Conservation (phyloP, 345 rosid species). For the Excoecaria cochinchinensis region DNA sequence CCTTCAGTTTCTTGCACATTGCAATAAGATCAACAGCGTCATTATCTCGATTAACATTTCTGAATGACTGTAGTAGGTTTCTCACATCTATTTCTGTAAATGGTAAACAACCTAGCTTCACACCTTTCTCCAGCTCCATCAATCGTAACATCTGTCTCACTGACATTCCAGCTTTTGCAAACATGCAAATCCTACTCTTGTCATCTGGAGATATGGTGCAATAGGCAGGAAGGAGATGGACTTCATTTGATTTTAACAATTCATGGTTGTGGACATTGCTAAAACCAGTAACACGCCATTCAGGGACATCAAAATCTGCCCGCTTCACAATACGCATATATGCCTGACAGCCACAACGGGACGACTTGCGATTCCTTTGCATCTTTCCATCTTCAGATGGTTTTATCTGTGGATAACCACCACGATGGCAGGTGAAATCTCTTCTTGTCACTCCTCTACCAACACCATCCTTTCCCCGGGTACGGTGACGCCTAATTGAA, state of each 20-base stretch:
- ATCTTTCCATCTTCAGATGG: conserved; percentile 23
- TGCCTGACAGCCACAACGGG: conserved; percentile 27
- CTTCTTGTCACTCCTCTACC: conserved; percentile 28
- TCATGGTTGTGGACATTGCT: conserved; percentile 29
- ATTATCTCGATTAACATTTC: conserved; percentile 21
- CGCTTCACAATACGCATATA: conserved; percentile 21
- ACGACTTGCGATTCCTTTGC: conserved; percentile 30
- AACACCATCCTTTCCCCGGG: conserved; percentile 27
- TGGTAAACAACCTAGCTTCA: conserved; percentile 30
- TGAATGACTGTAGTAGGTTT: conserved; percentile 24
- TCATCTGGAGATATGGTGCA: conserved; percentile 23
- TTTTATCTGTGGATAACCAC: conserved; percentile 27
- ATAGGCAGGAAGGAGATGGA: conserved; percentile 19
- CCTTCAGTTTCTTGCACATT: conserved; percentile 39
- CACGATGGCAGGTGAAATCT: conserved; percentile 28
- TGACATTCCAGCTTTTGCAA: conserved; percentile 31
- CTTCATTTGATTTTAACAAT: conserved; percentile 18
- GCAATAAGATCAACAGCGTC: conserved; percentile 43
- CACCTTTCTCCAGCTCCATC: conserved; percentile 30
- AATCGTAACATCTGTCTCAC: conserved; percentile 26
- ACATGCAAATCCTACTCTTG: conserved; percentile 24
- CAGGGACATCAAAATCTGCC: conserved; percentile 29
- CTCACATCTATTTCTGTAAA: conserved; percentile 29
- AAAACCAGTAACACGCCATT: conserved; percentile 31
- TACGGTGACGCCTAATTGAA: conserved; percentile 27